Percentiles rank a stretch among this genome's conserved stretches.
Evolutionary conservation across 495 filamentous ascomycete species (phyloP).

Genomic region (Parathielavia hyrcaniae): DNA sequence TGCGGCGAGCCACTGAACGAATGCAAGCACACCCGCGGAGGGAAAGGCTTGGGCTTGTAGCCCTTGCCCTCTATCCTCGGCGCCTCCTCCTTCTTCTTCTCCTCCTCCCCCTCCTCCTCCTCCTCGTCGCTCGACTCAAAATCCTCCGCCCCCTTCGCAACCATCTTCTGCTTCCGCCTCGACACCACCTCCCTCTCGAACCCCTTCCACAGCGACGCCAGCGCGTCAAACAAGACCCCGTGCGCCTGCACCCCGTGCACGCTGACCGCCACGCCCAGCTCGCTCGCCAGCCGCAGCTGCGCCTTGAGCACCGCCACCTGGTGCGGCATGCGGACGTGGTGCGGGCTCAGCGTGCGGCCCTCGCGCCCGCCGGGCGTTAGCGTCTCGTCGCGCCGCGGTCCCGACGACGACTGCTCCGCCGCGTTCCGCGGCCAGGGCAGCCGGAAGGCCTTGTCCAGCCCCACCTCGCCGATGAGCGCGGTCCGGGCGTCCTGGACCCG

Average conservation of each 20-base stretch:
- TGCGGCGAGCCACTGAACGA: conserved; percentile 82
- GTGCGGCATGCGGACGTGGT: conserved; percentile 70
- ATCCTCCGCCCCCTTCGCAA: conserved; percentile 43
- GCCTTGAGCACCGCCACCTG: conserved; percentile 69
- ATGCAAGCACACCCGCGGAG: conserved; percentile 88
- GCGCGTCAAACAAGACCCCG: conserved; percentile 68
- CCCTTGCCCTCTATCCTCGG: conserved; percentile 13
- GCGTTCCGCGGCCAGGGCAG: conserved; percentile 60
- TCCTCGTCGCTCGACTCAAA: conserved; percentile 42
- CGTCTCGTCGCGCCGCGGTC: conserved; percentile 45
- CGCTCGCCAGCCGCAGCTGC: conserved; percentile 80
- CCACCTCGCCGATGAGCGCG: conserved; percentile 82
- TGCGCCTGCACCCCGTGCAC: conserved; percentile 91
- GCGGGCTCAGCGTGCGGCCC: conserved; percentile 63
- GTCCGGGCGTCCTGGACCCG: conserved; percentile 58
- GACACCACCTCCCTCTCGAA: conserved; percentile 66
- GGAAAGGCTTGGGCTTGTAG: conserved; percentile 54
- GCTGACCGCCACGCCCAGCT: conserved; percentile 72
- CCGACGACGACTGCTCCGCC: conserved; percentile 16
- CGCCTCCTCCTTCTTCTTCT: conserved; percentile 25
- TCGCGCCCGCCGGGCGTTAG: conserved; percentile 77
- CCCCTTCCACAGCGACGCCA: conserved; percentile 74
- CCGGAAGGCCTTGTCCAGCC: conserved; percentile 78
- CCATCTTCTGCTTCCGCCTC: conserved; percentile 50
- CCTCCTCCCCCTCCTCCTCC: conserved; percentile 21